Conservation (phyloP, 176 grass and related monocot genomes). For the Avena sativa region DNA sequence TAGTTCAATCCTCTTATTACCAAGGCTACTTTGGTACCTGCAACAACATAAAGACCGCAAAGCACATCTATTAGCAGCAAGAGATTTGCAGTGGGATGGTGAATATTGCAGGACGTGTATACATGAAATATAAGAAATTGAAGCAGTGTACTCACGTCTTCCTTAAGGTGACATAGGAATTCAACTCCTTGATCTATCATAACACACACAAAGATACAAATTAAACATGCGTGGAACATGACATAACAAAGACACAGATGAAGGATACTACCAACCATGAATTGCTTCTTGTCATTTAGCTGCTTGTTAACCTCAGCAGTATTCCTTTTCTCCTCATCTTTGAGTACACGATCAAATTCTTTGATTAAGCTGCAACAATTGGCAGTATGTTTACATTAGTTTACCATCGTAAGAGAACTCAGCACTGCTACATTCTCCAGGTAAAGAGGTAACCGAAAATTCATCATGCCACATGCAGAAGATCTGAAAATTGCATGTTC, state of each 20-base stretch:
- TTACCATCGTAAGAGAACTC: background rate
- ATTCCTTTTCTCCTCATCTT: conserved; percentile 79
- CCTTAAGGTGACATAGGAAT: conserved; percentile 91
- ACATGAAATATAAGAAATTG: background rate
- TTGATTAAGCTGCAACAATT: conserved; percentile 72
- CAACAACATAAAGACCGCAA: conserved; percentile 25
- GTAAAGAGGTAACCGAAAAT: background rate
- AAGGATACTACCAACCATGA: conserved; percentile 65
- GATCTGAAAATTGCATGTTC: background rate
- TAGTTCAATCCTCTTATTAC: conserved; percentile 95
- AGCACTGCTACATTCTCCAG: background rate
- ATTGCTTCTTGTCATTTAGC: conserved; percentile 98
- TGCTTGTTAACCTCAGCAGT: conserved; percentile 82
- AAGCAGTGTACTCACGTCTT: conserved; percentile 73
- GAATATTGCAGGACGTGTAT: background rate
- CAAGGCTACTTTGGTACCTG: conserved; percentile 94
- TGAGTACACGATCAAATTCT: conserved; percentile 82
- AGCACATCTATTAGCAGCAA: conserved; percentile 18
- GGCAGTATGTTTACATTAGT: background rate
- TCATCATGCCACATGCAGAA: background rate
- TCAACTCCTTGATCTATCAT: conserved; percentile 93
- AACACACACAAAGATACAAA: conserved; percentile 29
- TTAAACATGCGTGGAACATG: conserved; percentile 26
- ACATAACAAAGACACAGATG: background rate
- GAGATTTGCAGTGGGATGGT: background rate